Percentiles rank a stretch among this genome's conserved stretches.
phyloP scores from a whole-genome alignment of 345 rosid genomes.

The Pseudoturritis turrita region DNA sequence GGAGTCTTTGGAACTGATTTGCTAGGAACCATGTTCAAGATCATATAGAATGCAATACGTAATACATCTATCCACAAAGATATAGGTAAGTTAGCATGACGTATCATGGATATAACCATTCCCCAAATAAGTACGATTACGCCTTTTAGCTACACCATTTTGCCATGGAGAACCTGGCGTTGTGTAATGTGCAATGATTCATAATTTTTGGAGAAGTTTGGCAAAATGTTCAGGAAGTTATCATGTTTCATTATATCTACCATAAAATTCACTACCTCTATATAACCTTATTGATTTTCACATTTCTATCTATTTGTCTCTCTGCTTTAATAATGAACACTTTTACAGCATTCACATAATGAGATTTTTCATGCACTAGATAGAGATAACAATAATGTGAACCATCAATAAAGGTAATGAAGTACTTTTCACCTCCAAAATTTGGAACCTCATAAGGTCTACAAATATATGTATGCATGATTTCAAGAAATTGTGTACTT shows the following conservation, averaged over 20 bases:
- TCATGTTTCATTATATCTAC: neutral
- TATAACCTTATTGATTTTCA: constrained; percentile 2
- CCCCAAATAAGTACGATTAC: neutral
- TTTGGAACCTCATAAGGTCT: too few species aligned
- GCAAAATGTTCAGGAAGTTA: neutral
- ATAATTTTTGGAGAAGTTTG: neutral
- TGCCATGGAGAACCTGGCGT: neutral
- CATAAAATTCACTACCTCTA: neutral
- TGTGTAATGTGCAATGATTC: neutral
- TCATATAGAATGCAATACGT: neutral
- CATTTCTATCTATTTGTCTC: neutral
- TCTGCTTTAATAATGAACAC: neutral
- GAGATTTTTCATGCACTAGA: neutral
- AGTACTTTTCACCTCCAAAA: too few species aligned
- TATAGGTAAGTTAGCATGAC: neutral
- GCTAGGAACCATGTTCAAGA: neutral
- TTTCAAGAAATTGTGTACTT: too few species aligned
- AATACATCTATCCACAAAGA: constrained; percentile 12
- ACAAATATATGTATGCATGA: too few species aligned
- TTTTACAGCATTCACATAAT: neutral
- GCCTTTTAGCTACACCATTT: constrained; percentile 7
- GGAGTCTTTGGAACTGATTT: neutral
- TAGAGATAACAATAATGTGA: constrained; percentile 1
- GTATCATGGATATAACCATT: constrained; percentile 4
- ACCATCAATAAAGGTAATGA: neutral